Conservation (phyloP, 2,329 filamentous ascomycete genomes). For the Fusarium ambrosium region DNA sequence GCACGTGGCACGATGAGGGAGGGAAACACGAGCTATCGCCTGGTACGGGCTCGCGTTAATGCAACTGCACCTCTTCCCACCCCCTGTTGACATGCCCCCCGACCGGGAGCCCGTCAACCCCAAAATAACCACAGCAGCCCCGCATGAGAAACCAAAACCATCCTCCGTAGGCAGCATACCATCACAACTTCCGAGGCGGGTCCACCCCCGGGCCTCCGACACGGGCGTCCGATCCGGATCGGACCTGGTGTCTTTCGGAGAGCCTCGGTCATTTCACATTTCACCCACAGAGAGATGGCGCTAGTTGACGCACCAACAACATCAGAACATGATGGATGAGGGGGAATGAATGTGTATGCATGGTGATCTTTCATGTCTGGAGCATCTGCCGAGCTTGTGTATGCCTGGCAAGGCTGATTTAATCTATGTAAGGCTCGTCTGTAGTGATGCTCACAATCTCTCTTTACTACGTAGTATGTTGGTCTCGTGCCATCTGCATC, state of each 20-base stretch:
- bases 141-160: slow-evolving; percentile 28
- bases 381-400: background rate
- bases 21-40: slow-evolving; percentile 39
- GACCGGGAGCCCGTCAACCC: slow-evolving; percentile 14
- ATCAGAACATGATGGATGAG: background rate
- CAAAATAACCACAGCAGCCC: slow-evolving; percentile 43
- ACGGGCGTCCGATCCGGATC: slow-evolving; percentile 37
- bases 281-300: slow-evolving; percentile 10
- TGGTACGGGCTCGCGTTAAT: slow-evolving; percentile 32
- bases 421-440: background rate
- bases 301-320: slow-evolving; percentile 13
- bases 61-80: slow-evolving; percentile 3
- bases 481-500: slow-evolving; percentile 3
- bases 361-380: background rate
- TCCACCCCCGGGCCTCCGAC: slow-evolving; percentile 41
- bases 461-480: background rate
- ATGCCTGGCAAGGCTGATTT: background rate
- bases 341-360: background rate
- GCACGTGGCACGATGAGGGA: slow-evolving; percentile 35
- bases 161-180: slow-evolving; percentile 17
- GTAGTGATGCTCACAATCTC: background rate
- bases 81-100: slow-evolving; percentile 37
- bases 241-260: slow-evolving; percentile 19
- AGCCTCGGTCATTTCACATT: slow-evolving; percentile 25
- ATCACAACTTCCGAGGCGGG: slow-evolving; percentile 37